phyloP scores from a whole-genome alignment of 306 rosid species.

The Dryas alaskensis region DNA sequence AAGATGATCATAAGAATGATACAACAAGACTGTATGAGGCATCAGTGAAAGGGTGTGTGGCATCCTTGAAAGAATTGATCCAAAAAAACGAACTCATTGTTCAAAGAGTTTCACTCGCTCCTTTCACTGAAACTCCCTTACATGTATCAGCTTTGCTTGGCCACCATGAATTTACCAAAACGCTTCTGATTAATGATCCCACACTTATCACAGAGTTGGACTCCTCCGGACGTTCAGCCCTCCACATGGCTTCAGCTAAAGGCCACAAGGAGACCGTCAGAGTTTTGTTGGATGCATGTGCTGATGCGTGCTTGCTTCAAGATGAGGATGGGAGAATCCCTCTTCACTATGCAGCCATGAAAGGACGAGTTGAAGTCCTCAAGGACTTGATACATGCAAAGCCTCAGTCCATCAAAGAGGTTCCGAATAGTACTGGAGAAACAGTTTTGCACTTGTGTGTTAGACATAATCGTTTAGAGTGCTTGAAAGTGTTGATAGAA shows the following conservation, averaged over 20 bases:
- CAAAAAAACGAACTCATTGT: conserved; percentile 11
- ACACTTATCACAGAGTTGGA: conserved; percentile 8
- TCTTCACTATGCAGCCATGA: not conserved
- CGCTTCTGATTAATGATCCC: not conserved
- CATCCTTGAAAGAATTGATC: not conserved
- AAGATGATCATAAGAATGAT: not conserved
- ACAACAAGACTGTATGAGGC: not conserved
- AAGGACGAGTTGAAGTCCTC: not conserved
- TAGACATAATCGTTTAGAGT: not conserved
- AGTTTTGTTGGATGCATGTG: not conserved
- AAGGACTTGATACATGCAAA: not conserved
- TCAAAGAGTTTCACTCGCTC: not conserved
- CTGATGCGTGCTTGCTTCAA: not conserved
- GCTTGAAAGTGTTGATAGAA: not conserved
- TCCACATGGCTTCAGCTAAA: conserved; percentile 15
- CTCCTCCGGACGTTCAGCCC: not conserved
- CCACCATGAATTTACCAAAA: not conserved
- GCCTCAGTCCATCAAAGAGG: not conserved
- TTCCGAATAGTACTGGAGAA: not conserved
- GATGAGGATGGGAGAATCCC: conserved; percentile 20
- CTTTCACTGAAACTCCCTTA: conserved; percentile 12
- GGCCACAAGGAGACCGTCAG: conserved; percentile 14
- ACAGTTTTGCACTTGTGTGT: conserved; percentile 1
- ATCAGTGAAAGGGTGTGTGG: not conserved
- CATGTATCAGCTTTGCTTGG: conserved; percentile 19